Evolutionary conservation across 2,329 filamentous ascomycete genomes (phyloP).

Genomic region (Pseudocercospora ulei): DNA sequence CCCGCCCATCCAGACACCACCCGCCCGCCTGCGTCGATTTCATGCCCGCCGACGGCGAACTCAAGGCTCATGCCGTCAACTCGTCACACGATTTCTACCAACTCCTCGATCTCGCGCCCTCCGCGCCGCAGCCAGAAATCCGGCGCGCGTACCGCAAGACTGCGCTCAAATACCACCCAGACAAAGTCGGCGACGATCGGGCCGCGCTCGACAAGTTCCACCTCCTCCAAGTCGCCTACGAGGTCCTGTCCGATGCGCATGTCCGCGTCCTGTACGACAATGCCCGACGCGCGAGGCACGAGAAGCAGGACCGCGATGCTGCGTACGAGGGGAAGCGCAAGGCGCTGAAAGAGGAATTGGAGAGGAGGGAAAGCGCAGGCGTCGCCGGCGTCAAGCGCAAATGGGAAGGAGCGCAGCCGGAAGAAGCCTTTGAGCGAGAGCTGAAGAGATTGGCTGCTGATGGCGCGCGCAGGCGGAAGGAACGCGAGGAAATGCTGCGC

Average conservation of each 20-base stretch:
- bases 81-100: slow-evolving; percentile 60
- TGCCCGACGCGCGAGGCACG: slow-evolving; percentile 59
- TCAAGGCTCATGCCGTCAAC: slow-evolving; percentile 38
- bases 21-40: too few species aligned
- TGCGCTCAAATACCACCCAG: slow-evolving; percentile 84
- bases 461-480: slow-evolving; percentile 47
- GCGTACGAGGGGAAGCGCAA: slow-evolving; percentile 63
- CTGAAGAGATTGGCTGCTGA: slow-evolving; percentile 41
- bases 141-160: slow-evolving; percentile 75
- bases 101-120: slow-evolving; percentile 57
- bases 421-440: slow-evolving; percentile 51
- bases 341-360: slow-evolving; percentile 76
- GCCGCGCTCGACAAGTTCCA: slow-evolving; percentile 73
- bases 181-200: slow-evolving; percentile 60
- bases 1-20: too few species aligned
- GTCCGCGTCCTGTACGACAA: slow-evolving; percentile 70
- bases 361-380: slow-evolving; percentile 56
- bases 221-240: slow-evolving; percentile 72
- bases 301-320: slow-evolving; percentile 61
- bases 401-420: slow-evolving; percentile 41
- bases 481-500: slow-evolving; percentile 46
- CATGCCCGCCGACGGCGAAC: too few species aligned
- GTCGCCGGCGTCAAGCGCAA: slow-evolving; percentile 37
- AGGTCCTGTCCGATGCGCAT: slow-evolving; percentile 62
- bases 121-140: slow-evolving; percentile 61